These are phyloP conservation scores for Nepenthes gracilis DNA, from an alignment of 148 eudicot species.

Conservation along the genomic window DNA sequence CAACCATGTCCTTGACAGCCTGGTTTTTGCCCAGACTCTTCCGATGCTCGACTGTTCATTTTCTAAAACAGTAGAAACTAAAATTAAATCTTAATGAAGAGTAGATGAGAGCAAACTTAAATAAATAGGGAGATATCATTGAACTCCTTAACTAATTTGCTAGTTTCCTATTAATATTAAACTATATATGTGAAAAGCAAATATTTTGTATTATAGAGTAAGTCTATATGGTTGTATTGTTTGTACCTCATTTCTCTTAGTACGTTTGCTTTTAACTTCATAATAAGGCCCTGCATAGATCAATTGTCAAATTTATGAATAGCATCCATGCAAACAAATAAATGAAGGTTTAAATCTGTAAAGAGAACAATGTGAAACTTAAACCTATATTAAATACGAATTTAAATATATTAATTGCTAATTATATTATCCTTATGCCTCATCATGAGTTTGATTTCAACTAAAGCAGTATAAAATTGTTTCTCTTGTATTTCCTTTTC, in stretches of 20 bases:
- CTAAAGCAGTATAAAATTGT: too few relatives aligned
- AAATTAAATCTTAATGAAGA: neutral
- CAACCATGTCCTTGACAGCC: conserved; percentile 14
- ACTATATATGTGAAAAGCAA: neutral
- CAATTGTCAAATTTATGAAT: neutral
- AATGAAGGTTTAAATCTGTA: too few relatives aligned
- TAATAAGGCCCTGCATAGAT: conserved; percentile 30
- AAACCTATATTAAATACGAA: too few relatives aligned
- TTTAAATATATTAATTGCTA: too few relatives aligned
- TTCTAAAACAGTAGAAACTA: conserved; percentile 6
- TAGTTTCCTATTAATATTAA: too few relatives aligned
- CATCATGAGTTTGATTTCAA: too few relatives aligned
- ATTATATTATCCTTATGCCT: too few relatives aligned
- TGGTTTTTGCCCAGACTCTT: conserved; percentile 23
- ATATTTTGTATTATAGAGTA: neutral
- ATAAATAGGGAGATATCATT: neutral
- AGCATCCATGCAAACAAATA: neutral
- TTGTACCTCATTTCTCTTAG: conserved; percentile 33
- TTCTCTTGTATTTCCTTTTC: too few relatives aligned
- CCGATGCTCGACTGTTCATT: conserved; percentile 19
- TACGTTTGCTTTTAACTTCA: conserved; percentile 33
- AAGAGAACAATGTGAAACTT: too few relatives aligned
- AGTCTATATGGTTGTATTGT: neutral
- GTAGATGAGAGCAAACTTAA: neutral
- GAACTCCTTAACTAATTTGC: neutral